These are phyloP conservation scores for Wallemia hederae DNA, from an alignment of 1,284 basidiomycete species.

Conservation along the genomic window DNA sequence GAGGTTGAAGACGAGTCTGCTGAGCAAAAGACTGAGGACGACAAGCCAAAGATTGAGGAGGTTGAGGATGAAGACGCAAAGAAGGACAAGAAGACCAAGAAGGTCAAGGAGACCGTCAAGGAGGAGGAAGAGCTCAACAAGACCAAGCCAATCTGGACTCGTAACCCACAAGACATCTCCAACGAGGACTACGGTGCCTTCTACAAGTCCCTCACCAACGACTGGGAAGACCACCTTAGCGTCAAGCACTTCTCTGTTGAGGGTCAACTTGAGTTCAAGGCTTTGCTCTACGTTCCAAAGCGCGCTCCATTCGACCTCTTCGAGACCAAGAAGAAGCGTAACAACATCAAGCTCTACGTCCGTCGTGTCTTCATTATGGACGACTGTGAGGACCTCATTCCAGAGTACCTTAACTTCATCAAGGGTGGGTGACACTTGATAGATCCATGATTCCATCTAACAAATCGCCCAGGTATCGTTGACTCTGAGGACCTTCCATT, in stretches of 20 bases:
- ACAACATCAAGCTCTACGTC: slow-evolving; percentile 99
- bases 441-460: too few relatives aligned
- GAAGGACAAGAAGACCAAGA: slow-evolving; percentile 91
- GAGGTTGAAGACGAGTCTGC: slow-evolving; percentile 51
- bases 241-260: slow-evolving; percentile 99
- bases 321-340: slow-evolving; percentile 99
- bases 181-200: slow-evolving; percentile 80
- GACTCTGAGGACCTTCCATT: slow-evolving; percentile 98
- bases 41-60: slow-evolving; percentile 39
- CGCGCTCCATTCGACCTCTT: slow-evolving; percentile 97
- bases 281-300: slow-evolving; percentile 88
- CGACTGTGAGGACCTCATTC: slow-evolving; percentile 98
- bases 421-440: slow-evolving; percentile 27
- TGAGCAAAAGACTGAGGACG: slow-evolving; percentile 36
- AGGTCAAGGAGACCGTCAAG: slow-evolving; percentile 32
- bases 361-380: slow-evolving; percentile 99
- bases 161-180: slow-evolving; percentile 81
- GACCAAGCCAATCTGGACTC: slow-evolving; percentile 98
- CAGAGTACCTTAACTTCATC: slow-evolving; percentile 99
- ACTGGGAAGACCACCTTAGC: slow-evolving; percentile 98
- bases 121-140: slow-evolving; percentile 98
- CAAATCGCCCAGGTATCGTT: slow-evolving; percentile 36
- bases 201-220: slow-evolving; percentile 99
- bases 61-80: slow-evolving; percentile 54
- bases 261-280: slow-evolving; percentile 99